Percentiles rank a stretch among this genome's conserved stretches.
Evolutionary conservation across 2,329 filamentous ascomycete genomes (phyloP).

Genomic region (Leptographium galeiforme): DNA sequence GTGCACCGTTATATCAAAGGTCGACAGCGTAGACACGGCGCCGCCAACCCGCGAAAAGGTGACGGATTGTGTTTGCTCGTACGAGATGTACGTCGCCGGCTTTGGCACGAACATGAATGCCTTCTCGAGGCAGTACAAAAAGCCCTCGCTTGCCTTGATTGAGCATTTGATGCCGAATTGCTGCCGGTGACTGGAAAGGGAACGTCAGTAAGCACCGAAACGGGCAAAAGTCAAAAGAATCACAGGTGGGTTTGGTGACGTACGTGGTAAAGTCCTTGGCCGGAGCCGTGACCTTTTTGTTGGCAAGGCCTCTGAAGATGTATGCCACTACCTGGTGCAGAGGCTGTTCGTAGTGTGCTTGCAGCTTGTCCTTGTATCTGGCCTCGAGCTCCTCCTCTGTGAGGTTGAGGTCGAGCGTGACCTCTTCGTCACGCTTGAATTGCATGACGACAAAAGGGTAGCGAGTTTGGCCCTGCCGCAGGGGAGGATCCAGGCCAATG

Average conservation of each 20-base stretch:
- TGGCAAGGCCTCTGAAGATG: constrained; percentile 86
- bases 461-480: constrained; percentile 91
- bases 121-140: constrained; percentile 93
- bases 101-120: constrained; percentile 99
- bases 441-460: constrained; percentile 99
- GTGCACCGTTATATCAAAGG: constrained; percentile 90
- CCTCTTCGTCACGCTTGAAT: constrained; percentile 94
- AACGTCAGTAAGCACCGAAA: not conserved
- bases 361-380: constrained; percentile 80
- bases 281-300: constrained; percentile 88
- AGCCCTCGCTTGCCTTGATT: constrained; percentile 98
- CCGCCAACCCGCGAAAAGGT: constrained; percentile 94
- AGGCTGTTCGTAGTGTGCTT: constrained; percentile 82
- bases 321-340: constrained; percentile 88
- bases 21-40: constrained; percentile 83
- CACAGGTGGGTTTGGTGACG: constrained; percentile 12
- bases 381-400: constrained; percentile 74
- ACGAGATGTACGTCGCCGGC: constrained; percentile 90
- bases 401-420: constrained; percentile 91
- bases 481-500: constrained; percentile 83
- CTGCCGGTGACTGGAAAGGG: constrained; percentile 55
- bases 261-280: constrained; percentile 85
- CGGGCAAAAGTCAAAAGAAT: not conserved
- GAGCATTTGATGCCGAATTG: constrained; percentile 97
- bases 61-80: constrained; percentile 81